These are phyloP conservation scores for Irpex sp. DNA, from an alignment of 1,284 basidiomycete genomes.

Conservation along the genomic window DNA sequence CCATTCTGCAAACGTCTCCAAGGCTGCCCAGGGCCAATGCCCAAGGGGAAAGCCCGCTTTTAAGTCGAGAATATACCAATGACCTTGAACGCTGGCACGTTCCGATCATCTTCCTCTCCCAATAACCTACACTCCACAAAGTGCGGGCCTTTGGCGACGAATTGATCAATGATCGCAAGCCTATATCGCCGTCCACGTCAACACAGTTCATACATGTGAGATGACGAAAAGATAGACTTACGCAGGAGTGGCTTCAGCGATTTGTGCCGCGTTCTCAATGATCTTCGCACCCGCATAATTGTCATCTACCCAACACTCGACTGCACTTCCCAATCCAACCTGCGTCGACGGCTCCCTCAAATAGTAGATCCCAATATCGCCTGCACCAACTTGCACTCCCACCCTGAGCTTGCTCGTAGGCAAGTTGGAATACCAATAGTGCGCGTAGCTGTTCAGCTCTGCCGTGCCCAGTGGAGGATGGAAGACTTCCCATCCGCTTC, in stretches of 20 bases:
- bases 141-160: conserved; percentile 75
- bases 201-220: not conserved
- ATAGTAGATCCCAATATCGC: conserved; percentile 80
- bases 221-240: conserved; percentile 35
- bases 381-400: conserved; percentile 68
- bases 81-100: conserved; percentile 77
- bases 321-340: conserved; percentile 54
- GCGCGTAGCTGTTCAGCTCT: conserved; percentile 51
- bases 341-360: conserved; percentile 53
- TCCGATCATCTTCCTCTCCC: conserved; percentile 72
- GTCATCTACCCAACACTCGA: conserved; percentile 87
- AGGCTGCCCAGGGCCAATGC: not conserved
- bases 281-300: conserved; percentile 61
- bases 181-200: conserved; percentile 31
- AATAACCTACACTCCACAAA: conserved; percentile 81
- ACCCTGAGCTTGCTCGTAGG: conserved; percentile 77
- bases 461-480: conserved; percentile 55
- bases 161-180: conserved; percentile 75
- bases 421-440: conserved; percentile 87
- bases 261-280: conserved; percentile 59
- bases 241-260: conserved; percentile 47
- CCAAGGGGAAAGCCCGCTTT: conserved; percentile 2
- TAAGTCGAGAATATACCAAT: conserved; percentile 78
- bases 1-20: not conserved
- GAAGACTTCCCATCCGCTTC: conserved; percentile 81